Evolutionary conservation across 2,329 filamentous ascomycete genomes (phyloP).

Genomic region (Escovopsis sp.): DNA sequence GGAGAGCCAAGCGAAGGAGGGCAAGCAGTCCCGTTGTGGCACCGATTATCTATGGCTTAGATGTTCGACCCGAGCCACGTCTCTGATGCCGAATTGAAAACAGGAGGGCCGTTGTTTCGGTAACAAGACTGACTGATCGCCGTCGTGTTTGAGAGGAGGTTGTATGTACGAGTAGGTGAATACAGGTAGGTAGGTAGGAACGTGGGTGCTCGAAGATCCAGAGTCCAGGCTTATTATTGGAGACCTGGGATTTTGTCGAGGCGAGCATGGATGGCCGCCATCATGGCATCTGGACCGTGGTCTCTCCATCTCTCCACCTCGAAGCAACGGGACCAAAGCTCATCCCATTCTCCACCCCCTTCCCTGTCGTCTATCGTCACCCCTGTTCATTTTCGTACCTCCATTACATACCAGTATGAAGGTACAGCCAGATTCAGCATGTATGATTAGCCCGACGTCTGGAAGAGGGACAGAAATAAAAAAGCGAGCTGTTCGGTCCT

Average conservation of each 20-base stretch:
- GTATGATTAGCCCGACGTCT: too few species aligned
- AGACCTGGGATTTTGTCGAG: slow-evolving; percentile 4
- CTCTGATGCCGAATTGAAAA: too few species aligned
- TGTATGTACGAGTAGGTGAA: not conserved
- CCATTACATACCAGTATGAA: too few species aligned
- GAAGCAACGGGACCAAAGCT: not conserved
- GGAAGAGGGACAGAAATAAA: too few species aligned
- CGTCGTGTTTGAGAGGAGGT: too few species aligned
- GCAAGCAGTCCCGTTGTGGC: too few species aligned
- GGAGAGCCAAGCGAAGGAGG: not conserved
- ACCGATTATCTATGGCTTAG: too few species aligned
- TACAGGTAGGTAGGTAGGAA: slow-evolving; percentile 1
- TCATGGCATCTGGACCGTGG: slow-evolving; percentile 6
- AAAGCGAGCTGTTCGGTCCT: too few species aligned
- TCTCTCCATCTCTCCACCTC: slow-evolving; percentile 4
- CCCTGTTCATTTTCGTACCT: not conserved
- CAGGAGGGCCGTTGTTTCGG: too few species aligned
- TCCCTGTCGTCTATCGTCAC: slow-evolving; percentile 4
- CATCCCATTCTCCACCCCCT: slow-evolving; percentile 4
- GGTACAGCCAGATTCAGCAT: too few species aligned
- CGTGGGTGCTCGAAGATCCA: slow-evolving; percentile 7
- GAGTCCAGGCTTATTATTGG: not conserved
- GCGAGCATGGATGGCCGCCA: slow-evolving; percentile 5
- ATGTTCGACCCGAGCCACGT: too few species aligned
- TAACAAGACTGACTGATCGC: too few species aligned